Conservation (phyloP, 495 filamentous ascomycete species). For the Xylaria palmicola region DNA sequence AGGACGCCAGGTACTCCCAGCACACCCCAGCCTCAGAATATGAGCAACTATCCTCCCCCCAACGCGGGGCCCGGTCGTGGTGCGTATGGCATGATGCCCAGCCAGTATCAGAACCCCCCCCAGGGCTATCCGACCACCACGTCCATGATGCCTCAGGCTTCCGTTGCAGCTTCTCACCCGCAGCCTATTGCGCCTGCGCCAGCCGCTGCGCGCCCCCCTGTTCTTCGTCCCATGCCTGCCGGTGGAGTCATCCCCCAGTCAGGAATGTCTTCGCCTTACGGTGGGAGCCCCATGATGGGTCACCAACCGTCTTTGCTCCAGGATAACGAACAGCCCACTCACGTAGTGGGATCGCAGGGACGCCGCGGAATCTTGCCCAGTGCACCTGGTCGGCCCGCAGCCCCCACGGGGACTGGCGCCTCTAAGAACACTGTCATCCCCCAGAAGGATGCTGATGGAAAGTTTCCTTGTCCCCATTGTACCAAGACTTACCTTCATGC, state of each 20-base stretch:
- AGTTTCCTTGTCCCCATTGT: conserved; percentile 96
- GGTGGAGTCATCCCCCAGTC: conserved; percentile 55
- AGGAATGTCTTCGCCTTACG: conserved; percentile 50
- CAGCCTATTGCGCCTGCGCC: conserved; percentile 72
- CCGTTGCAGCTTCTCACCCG: conserved; percentile 64
- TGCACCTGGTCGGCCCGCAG: conserved; percentile 74
- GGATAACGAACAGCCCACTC: conserved; percentile 65
- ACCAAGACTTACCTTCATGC: conserved; percentile 96
- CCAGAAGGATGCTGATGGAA: conserved; percentile 90
- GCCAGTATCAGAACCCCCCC: conserved; percentile 52
- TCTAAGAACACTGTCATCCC: conserved; percentile 79
- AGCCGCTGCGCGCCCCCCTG: conserved; percentile 55
- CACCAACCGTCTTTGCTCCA: conserved; percentile 39
- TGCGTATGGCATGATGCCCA: conserved; percentile 46
- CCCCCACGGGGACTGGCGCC: conserved; percentile 58
- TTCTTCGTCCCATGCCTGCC: conserved; percentile 62
- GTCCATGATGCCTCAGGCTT: conserved; percentile 63
- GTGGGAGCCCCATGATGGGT: conserved; percentile 46
- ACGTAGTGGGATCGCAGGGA: conserved; percentile 91
- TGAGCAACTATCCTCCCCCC: conserved; percentile 60
- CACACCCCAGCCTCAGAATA: conserved; percentile 60
- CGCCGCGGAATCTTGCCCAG: conserved; percentile 87
- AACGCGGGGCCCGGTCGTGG: conserved; percentile 55
- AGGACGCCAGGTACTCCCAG: conserved; percentile 61
- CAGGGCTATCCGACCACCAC: conserved; percentile 62